Conservation (phyloP, 345 rosid species). For the Hypericum androsaemum region DNA sequence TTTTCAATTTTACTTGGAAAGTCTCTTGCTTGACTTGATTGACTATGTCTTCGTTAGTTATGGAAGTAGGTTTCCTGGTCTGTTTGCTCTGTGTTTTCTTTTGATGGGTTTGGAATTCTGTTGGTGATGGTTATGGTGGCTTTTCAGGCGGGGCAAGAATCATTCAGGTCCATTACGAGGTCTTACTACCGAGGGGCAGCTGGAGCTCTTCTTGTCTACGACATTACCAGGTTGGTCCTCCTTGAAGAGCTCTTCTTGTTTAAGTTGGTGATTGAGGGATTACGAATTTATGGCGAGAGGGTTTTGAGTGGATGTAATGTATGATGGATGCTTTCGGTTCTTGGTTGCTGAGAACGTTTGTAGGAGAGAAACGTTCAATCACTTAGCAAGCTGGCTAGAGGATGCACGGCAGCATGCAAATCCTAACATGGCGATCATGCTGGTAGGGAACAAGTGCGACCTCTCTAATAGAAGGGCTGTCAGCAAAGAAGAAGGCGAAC, state of each 20-base stretch:
- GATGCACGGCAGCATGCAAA: conserved; percentile 99
- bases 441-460: conserved; percentile 85
- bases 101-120: not conserved
- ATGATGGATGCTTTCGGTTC: not conserved
- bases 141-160: conserved; percentile 7
- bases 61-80: not conserved
- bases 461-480: conserved; percentile 88
- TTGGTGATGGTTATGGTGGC: not conserved
- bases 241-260: not conserved
- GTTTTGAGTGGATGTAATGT: not conserved
- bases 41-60: too few relatives aligned
- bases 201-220: conserved; percentile 9
- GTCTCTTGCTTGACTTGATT: too few relatives aligned
- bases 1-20: too few relatives aligned
- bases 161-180: conserved; percentile 10
- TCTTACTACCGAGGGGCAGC: conserved; percentile 12
- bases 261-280: not conserved
- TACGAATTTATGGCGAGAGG: too few relatives aligned
- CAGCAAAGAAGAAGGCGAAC: conserved; percentile 96
- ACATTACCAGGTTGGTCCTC: conserved; percentile 6
- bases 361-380: conserved; percentile 98
- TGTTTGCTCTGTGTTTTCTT: not conserved
- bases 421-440: conserved; percentile 92
- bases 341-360: conserved; percentile 11
- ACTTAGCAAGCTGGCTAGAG: conserved; percentile 94